Conservation (phyloP, 257 asterid species). For the Echium plantagineum region DNA sequence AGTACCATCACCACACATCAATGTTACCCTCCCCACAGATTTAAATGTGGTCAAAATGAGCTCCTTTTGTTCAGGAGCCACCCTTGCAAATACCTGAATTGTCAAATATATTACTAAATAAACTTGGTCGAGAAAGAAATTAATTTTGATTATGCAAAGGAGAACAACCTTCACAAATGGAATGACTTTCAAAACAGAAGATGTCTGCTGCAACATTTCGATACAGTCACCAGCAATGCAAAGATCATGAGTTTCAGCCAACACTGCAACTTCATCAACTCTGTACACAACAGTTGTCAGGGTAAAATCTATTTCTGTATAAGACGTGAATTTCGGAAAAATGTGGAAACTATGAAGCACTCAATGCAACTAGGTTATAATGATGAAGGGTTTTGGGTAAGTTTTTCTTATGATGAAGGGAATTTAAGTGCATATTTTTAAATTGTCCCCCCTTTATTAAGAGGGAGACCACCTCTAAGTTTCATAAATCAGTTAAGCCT, state of each 20-base stretch:
- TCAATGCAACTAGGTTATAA: neutral
- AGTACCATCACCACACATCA: constrained; percentile 99
- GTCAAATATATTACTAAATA: constrained; percentile 9
- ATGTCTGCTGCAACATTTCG: constrained; percentile 83
- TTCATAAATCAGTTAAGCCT: neutral
- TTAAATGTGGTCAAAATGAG: constrained; percentile 90
- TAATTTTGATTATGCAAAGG: neutral
- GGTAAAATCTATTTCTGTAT: neutral
- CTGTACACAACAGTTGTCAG: constrained; percentile 24
- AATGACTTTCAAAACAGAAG: constrained; percentile 68
- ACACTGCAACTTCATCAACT: constrained; percentile 65
- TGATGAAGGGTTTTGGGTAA: neutral
- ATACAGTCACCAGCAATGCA: constrained; percentile 94
- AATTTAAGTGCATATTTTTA: too few species aligned
- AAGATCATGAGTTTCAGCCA: constrained; percentile 73
- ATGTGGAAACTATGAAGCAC: neutral
- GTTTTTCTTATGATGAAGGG: neutral
- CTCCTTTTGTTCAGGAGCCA: constrained; percentile 98
- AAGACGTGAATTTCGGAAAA: neutral
- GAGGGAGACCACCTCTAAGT: too few species aligned
- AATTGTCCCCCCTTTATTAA: too few species aligned
- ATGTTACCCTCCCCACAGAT: constrained; percentile 86
- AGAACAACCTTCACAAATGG: constrained; percentile 79
- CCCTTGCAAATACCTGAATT: constrained; percentile 87
- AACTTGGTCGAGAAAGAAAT: constrained; percentile 1